These are phyloP conservation scores for Oenanthe sinensis DNA, from an alignment of 129 eudicot species.

Conservation along the genomic window DNA sequence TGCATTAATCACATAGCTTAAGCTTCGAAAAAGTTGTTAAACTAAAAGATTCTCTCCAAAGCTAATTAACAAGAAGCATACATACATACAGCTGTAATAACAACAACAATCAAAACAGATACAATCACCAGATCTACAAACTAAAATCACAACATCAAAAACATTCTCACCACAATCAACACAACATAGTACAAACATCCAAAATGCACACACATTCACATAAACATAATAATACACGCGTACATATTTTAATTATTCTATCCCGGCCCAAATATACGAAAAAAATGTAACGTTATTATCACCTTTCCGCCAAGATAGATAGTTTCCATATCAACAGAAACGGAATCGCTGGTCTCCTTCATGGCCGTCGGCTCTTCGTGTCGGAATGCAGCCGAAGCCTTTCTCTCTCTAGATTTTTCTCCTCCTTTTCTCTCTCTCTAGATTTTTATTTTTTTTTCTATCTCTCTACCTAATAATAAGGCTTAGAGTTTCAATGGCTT, in stretches of 20 bases:
- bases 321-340: slow-evolving; percentile 82
- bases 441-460: background rate
- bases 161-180: background rate
- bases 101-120: background rate
- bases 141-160: background rate
- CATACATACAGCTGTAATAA: too few relatives aligned
- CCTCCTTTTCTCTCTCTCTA: too few relatives aligned
- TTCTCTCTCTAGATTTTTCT: slow-evolving; percentile 16
- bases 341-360: slow-evolving; percentile 74
- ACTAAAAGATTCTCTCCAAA: background rate
- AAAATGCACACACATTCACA: background rate
- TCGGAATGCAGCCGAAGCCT: slow-evolving; percentile 20
- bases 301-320: slow-evolving; percentile 97
- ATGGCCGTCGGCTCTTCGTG: slow-evolving; percentile 55
- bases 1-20: background rate
- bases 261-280: background rate
- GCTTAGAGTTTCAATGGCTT: slow-evolving; percentile 42
- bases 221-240: background rate
- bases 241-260: background rate
- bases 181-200: background rate
- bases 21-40: background rate
- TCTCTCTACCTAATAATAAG: background rate
- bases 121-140: background rate
- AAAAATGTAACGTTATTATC: background rate
- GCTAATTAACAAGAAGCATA: background rate